Base-by-base conservation (phyloP, 176 grass and related monocot genomes). In the Oryza meyeriana region DNA sequence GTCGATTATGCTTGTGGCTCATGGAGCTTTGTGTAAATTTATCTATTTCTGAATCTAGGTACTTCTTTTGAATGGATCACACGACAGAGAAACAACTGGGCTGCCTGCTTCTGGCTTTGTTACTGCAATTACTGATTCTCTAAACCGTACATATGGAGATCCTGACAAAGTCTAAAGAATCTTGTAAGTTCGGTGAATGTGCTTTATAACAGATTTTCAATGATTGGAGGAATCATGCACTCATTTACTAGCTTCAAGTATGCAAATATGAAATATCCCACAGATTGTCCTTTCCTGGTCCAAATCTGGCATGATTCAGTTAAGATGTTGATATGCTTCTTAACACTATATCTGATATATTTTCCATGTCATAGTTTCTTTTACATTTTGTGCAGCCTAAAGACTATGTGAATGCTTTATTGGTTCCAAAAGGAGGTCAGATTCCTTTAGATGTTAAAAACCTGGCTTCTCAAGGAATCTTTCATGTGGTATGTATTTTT, bases 1-100 rank as follows among this genome's bases (percentile, higher is more conserved):
- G 0, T 81, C 78, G 3, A 66, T 69, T n/a, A 6, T 40, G 32
- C 39, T 75, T 50, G 33, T 35, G 9, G 32, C 18, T 84, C 47
- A 75, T 26, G 40, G 32, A 63, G 48, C 24, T 72, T 50, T 39
- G 63, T 64, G 47, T 80, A 74, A 69, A 52, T 39, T 2, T 84
- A 14, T 45, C 42, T 78, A 34, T 77, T 63, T 31, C 24, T 83
- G 32, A 86, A 82, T 77, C 11, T 64, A 97, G 95, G 92, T 97
- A 57, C 90, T 97, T 93, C 61, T 97, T 69, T 81, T 97, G 68
- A 97, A 97, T 85, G 92, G 95, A 57, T 92, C 88, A 57, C 95
- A 94, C 85, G 95, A 97, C 84, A 94, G 95, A 92, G 95, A 97
- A 87, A 93, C 92, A 71, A 75, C 62, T 77, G 92, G 95, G 4